Evolutionary conservation across 768 basidiomycete species (phyloP).

Genomic region (Clavulina sp.): DNA sequence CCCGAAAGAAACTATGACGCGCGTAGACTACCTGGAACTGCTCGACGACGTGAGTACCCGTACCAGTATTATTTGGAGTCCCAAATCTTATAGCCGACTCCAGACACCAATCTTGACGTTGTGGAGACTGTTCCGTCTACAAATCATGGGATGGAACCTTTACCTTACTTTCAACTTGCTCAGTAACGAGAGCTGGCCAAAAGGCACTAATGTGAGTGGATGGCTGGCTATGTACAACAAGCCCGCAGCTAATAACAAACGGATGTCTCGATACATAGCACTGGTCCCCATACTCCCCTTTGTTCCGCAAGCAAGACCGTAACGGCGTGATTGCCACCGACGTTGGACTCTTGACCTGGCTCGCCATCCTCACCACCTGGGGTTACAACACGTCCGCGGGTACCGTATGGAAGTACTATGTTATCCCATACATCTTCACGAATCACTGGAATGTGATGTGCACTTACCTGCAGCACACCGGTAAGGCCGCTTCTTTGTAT

Average conservation of each 20-base stretch:
- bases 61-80: slow-evolving; percentile 49
- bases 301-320: slow-evolving; percentile 74
- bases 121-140: not conserved
- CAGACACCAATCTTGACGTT: not conserved
- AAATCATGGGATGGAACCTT: slow-evolving; percentile 72
- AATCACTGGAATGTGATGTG: slow-evolving; percentile 72
- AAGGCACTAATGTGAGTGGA: slow-evolving; percentile 54
- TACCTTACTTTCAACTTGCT: slow-evolving; percentile 72
- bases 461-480: slow-evolving; percentile 64
- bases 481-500: not conserved
- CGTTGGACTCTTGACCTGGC: slow-evolving; percentile 60
- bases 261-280: slow-evolving; percentile 24
- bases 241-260: not conserved
- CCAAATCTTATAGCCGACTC: slow-evolving; percentile 22
- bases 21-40: not conserved
- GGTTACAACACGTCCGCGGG: slow-evolving; percentile 45
- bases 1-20: not conserved
- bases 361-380: slow-evolving; percentile 36
- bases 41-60: too few species aligned
- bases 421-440: slow-evolving; percentile 70
- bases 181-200: slow-evolving; percentile 68
- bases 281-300: slow-evolving; percentile 57
- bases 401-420: slow-evolving; percentile 61
- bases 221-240: not conserved
- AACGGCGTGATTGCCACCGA: slow-evolving; percentile 65